A percentile compares a stretch with the other conserved stretches of the same genome.
These are phyloP conservation scores for Trapa incisa DNA, from an alignment of 345 rosid species.

Conservation along the genomic window DNA sequence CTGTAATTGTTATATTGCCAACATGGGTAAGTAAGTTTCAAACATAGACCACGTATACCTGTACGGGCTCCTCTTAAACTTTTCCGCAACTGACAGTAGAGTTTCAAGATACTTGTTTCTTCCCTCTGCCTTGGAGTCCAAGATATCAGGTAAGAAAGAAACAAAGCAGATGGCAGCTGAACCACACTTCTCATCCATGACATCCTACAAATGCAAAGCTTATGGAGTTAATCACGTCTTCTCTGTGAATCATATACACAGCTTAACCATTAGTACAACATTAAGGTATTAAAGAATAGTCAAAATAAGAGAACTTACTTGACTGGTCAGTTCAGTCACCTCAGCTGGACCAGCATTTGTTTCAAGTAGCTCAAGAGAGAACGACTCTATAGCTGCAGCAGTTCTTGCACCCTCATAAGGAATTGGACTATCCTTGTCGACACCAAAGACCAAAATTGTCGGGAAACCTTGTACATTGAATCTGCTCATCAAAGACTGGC, in stretches of 20 bases:
- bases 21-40: too few species aligned
- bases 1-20: too few species aligned
- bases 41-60: conserved; percentile 23
- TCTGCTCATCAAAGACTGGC: conserved; percentile 87
- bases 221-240: background rate
- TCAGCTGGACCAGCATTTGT: conserved; percentile 70
- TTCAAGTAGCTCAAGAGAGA: conserved; percentile 79
- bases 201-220: conserved; percentile 26
- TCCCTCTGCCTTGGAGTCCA: conserved; percentile 95
- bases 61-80: conserved; percentile 77
- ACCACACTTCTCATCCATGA: conserved; percentile 81
- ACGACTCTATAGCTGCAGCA: conserved; percentile 80
- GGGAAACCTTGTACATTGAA: conserved; percentile 93
- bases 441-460: conserved; percentile 84
- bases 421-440: conserved; percentile 66
- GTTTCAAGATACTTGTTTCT: conserved; percentile 69
- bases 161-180: conserved; percentile 92
- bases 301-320: conserved; percentile 29
- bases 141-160: conserved; percentile 86
- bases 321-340: conserved; percentile 74
- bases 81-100: conserved; percentile 70
- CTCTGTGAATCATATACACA: background rate
- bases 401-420: conserved; percentile 89
- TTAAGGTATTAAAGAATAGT: too few species aligned
- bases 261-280: too few species aligned